Evolutionary conservation across 2,329 filamentous ascomycete species (phyloP).

Genomic region (Neurospora sp.): DNA sequence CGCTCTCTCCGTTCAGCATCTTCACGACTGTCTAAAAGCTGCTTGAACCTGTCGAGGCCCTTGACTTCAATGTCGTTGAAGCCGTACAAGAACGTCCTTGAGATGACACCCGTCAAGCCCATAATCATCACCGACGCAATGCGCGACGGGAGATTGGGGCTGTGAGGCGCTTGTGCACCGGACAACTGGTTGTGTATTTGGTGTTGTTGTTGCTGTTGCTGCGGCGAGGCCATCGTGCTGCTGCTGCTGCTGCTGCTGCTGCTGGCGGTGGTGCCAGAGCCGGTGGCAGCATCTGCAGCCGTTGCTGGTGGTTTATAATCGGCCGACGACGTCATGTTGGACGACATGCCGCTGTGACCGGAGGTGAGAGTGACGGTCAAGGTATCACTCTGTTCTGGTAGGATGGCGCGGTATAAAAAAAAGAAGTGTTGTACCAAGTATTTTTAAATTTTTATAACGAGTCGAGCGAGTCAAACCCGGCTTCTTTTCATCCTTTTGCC

Average conservation of each 20-base stretch:
- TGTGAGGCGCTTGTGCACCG: constrained; percentile 19
- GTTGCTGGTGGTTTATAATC: neutral
- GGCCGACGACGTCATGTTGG: neutral
- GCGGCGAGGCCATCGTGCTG: neutral
- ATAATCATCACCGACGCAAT: constrained; percentile 64
- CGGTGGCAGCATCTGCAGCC: neutral
- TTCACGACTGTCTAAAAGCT: constrained; percentile 62
- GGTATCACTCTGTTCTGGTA: neutral
- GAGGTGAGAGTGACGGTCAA: neutral
- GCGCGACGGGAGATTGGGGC: constrained; percentile 60
- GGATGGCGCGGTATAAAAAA: neutral
- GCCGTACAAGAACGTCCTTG: constrained; percentile 63
- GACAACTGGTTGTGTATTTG: neutral
- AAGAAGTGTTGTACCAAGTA: neutral
- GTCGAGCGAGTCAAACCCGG: neutral
- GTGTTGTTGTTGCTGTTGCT: neutral
- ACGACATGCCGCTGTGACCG: neutral
- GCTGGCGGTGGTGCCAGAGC: neutral
- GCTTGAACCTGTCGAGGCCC: constrained; percentile 66
- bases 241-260: neutral
- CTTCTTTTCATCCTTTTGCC: neutral
- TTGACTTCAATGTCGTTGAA: constrained; percentile 66
- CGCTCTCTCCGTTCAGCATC: constrained; percentile 56
- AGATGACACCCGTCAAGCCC: constrained; percentile 60
- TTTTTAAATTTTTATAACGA: neutral